Evolutionary conservation across 192 early-diverging fungal genomes (phyloP), one percentile per base, ranked within the genome.

Genomic region (Entomortierella lignicola): DNA sequence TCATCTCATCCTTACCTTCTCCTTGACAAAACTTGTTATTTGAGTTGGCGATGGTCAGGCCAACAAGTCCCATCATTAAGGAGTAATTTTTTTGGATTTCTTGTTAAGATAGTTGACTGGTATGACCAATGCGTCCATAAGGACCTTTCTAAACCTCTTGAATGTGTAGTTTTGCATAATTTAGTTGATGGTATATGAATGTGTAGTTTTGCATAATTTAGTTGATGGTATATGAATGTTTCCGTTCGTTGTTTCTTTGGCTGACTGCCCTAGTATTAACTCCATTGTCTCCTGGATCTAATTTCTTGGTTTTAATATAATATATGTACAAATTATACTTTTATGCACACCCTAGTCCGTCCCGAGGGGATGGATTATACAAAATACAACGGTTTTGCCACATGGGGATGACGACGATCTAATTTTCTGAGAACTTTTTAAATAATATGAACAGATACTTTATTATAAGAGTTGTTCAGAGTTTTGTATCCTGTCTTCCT

Each of bases 401-500:
- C n/a, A n/a, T n/a, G n/a, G n/a, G n/a, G n/a, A n/a, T n/a, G n/a
- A n/a, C n/a, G n/a, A n/a, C n/a, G n/a, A n/a, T n/a, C n/a, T n/a
- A n/a, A n/a, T n/a, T n/a, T n/a, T n/a, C n/a, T n/a, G n/a, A n/a
- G n/a, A 37, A 37, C 10, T 37, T 37, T 10, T 37, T 37, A 37
- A 37, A 37, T n/a, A n/a, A n/a, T n/a, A n/a, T n/a, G 34, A 37
- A 37, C 34, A 55, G 63, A 7, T 11, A 37, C 21, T 65, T 52
- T 65, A 63, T 51, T 63, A 37, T 37, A 37, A 27, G 8, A 1
- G 20, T 41, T 37, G 7, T 8, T 63, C 55, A 77, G 2, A 77
- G 66, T 53, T 77, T 77, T 30, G 74, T 77, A 12, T 77, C 74
- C 58, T 77, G 74, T 7, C 74, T 53, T 53, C 64, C 74, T 34